Percentiles rank a stretch among this genome's conserved stretches.
Conservation (phyloP, 257 asterid species). For the Gynochthodes officinalis region DNA sequence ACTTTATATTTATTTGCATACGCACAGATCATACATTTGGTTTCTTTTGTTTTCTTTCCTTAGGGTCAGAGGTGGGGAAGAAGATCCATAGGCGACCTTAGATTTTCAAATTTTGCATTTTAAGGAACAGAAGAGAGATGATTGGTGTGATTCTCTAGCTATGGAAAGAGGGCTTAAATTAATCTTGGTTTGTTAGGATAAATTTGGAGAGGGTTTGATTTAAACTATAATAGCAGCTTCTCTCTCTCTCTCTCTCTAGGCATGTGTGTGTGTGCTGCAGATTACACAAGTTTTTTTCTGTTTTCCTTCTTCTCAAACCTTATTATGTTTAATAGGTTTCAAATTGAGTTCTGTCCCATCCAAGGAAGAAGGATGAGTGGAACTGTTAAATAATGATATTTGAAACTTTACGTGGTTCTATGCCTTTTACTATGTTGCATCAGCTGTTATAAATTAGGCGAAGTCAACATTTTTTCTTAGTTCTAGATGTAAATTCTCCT, state of each 20-base stretch:
- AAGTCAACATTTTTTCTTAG: background rate
- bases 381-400: background rate
- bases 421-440: background rate
- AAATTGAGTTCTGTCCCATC: background rate
- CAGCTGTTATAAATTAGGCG: background rate
- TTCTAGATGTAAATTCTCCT: background rate
- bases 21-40: too few relatives aligned
- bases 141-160: background rate
- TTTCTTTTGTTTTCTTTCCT: background rate
- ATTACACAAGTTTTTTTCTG: background rate
- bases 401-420: background rate
- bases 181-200: background rate
- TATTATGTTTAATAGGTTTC: background rate
- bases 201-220: too few relatives aligned
- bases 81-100: too few relatives aligned
- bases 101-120: background rate
- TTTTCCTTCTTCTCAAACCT: background rate
- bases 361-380: background rate
- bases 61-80: background rate
- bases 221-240: background rate
- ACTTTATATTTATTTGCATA: background rate
- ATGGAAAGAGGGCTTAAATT: background rate
- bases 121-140: background rate
- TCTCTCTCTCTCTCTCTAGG: too few relatives aligned
- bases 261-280: too few relatives aligned